phyloP scores from a whole-genome alignment of 2,329 filamentous ascomycete genomes.

The Trichophyton rubrum region DNA sequence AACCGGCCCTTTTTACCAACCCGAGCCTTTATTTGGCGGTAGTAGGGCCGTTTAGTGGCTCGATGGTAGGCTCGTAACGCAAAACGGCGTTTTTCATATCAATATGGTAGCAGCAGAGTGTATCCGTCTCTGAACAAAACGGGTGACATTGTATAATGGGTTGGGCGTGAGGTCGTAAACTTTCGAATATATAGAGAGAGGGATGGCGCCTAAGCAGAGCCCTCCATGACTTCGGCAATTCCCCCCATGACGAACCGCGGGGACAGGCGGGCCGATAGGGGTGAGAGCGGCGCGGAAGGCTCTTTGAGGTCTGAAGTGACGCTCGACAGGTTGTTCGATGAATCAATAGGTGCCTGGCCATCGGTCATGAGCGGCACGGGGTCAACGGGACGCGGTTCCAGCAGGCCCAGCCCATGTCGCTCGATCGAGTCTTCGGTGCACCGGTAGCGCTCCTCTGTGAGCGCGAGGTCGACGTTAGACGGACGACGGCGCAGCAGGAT shows the following conservation, averaged over 20 bases:
- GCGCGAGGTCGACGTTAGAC: slow-evolving; percentile 32
- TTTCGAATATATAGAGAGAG: not conserved
- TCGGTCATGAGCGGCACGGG: slow-evolving; percentile 16
- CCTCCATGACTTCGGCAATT: slow-evolving; percentile 38
- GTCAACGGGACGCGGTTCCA: slow-evolving; percentile 36
- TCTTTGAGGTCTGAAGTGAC: not conserved
- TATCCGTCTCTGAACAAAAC: not conserved
- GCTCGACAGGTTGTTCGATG: slow-evolving; percentile 5
- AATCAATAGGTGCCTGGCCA: slow-evolving; percentile 1
- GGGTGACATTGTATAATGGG: not conserved
- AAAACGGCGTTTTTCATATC: not conserved
- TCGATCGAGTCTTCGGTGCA: slow-evolving; percentile 29
- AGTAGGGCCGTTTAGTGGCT: not conserved
- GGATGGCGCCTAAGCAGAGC: slow-evolving; percentile 18
- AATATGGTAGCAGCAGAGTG: not conserved
- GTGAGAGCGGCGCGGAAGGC: not conserved
- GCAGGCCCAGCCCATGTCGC: slow-evolving; percentile 29
- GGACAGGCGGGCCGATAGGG: slow-evolving; percentile 13
- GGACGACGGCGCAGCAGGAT: slow-evolving; percentile 30
- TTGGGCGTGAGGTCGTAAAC: not conserved
- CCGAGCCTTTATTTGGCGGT: not conserved
- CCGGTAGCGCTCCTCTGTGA: slow-evolving; percentile 32
- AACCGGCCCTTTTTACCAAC: not conserved
- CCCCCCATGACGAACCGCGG: slow-evolving; percentile 35
- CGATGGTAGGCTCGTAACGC: not conserved